Conservation (phyloP, 331 rosid species). For the Cydonia oblonga region DNA sequence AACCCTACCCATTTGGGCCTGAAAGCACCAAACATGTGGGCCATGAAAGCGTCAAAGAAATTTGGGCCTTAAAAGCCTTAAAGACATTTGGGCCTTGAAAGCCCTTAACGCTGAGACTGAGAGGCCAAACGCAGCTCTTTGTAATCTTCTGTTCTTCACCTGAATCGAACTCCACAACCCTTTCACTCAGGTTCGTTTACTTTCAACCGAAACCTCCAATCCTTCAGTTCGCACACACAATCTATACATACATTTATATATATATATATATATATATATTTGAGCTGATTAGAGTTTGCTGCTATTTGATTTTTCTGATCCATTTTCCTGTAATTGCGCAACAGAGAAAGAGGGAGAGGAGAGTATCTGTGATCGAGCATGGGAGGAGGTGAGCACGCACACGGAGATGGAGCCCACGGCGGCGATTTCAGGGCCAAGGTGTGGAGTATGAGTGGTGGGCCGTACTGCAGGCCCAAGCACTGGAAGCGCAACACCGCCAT, state of each 20-base stretch:
- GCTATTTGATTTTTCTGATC: too few species aligned
- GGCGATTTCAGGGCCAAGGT: conserved; percentile 84
- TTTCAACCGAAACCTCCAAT: not conserved
- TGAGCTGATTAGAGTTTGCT: conserved; percentile 11
- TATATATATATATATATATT: not conserved
- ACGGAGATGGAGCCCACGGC: conserved; percentile 30
- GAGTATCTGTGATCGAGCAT: conserved; percentile 22
- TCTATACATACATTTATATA: not conserved
- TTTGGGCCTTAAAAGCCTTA: not conserved
- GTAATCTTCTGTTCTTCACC: not conserved
- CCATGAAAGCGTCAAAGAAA: not conserved
- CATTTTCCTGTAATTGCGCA: not conserved
- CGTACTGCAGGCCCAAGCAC: conserved; percentile 81
- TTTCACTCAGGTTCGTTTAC: not conserved
- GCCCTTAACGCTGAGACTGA: not conserved
- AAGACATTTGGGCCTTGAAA: not conserved
- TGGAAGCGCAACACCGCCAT: conserved; percentile 95
- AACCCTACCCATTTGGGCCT: not conserved
- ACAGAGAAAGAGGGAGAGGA: conserved; percentile 1
- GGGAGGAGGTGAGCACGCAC: conserved; percentile 83
- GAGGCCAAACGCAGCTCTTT: not conserved
- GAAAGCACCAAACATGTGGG: not conserved
- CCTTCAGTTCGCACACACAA: not conserved
- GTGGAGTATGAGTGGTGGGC: conserved; percentile 94
- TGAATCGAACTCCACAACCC: not conserved